Conservation (phyloP, 2,329 filamentous ascomycete genomes). For the Alternaria consortialis region DNA sequence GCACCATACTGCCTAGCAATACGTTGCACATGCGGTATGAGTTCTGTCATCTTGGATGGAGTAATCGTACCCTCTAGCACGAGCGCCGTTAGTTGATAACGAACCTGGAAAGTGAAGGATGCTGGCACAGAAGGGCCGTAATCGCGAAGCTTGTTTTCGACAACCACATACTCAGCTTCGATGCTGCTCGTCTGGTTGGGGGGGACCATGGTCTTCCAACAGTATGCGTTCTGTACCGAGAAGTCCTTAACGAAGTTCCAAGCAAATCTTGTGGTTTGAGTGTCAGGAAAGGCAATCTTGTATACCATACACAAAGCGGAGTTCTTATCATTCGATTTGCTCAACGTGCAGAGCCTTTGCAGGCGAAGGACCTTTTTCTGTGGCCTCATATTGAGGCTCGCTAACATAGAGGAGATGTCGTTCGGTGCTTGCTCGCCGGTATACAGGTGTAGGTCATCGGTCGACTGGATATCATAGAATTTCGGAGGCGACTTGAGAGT, state of each 20-base stretch:
- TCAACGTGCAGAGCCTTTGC: slow-evolving; percentile 49
- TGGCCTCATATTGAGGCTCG: slow-evolving; percentile 11
- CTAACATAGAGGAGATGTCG: slow-evolving; percentile 3
- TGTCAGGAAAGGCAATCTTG: slow-evolving; percentile 42
- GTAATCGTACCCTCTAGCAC: slow-evolving; percentile 36
- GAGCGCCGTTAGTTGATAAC: slow-evolving; percentile 38
- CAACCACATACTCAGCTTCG: slow-evolving; percentile 65
- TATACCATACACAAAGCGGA: slow-evolving; percentile 63
- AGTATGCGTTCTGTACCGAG: slow-evolving; percentile 30
- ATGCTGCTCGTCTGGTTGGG: slow-evolving; percentile 65
- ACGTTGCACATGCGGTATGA: slow-evolving; percentile 34
- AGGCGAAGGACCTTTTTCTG: slow-evolving; percentile 19
- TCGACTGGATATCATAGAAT: slow-evolving; percentile 43
- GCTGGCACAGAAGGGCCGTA: background rate
- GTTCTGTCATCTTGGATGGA: slow-evolving; percentile 20
- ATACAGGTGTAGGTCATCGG: slow-evolving; percentile 32
- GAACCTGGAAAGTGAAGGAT: slow-evolving; percentile 26
- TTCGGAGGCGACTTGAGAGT: slow-evolving; percentile 53
- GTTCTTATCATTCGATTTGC: slow-evolving; percentile 49
- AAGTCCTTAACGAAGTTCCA: slow-evolving; percentile 46
- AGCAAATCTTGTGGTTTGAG: slow-evolving; percentile 30
- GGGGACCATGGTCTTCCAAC: slow-evolving; percentile 39
- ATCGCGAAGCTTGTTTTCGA: slow-evolving; percentile 63
- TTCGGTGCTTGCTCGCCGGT: slow-evolving; percentile 15
- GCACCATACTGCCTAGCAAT: slow-evolving; percentile 49